Base-by-base conservation (phyloP, 441 rosid genomes). In the Omphalea diandra region DNA sequence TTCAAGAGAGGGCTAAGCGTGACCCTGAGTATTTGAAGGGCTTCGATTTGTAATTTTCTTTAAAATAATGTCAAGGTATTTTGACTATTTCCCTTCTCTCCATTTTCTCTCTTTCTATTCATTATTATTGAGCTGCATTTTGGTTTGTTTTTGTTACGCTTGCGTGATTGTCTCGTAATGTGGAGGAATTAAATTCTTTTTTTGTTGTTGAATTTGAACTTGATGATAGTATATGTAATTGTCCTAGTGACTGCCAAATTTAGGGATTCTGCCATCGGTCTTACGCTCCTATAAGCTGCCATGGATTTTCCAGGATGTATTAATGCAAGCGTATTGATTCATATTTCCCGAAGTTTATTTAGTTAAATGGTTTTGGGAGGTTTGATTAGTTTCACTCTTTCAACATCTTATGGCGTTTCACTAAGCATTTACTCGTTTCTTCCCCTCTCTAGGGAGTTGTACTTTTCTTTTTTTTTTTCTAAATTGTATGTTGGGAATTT, bases 1-100 rank as follows among this genome's bases (percentile, higher is more conserved):
- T 94, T 73, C 97, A 87, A 72, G 96, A 90, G 71, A 85, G 81
- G 78, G 93, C 94, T 11, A 94, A 88, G 78, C 90, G 97, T 29
- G 98, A 94, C 72, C 93, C 94, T 26, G 88, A 85, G 60, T 94
- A 84, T 66, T 80, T 91, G 77, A 94, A 92, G 69, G 84, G 86
- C 35, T 94, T 94, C 47, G 84, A 88, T 31, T 77, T 88, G 84
- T 94, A 80, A 79, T 38, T n/a, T n/a, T n/a, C 44, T 58, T 18
- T 63, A 7, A 20, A 22, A n/a, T n/a, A n/a, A n/a, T 54, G 35
- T 73, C 12, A 49, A 40, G 61, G 52, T 65, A 73, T 18, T 38
- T 3, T 4, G n/a, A n/a, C n/a, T n/a, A n/a, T n/a, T n/a, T n/a
- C n/a, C n/a, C n/a, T n/a, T n/a, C n/a, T 26, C 36, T 40, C 52